phyloP scores from a whole-genome alignment of 176 grass and related monocot genomes.

The Lolium multiflorum region DNA sequence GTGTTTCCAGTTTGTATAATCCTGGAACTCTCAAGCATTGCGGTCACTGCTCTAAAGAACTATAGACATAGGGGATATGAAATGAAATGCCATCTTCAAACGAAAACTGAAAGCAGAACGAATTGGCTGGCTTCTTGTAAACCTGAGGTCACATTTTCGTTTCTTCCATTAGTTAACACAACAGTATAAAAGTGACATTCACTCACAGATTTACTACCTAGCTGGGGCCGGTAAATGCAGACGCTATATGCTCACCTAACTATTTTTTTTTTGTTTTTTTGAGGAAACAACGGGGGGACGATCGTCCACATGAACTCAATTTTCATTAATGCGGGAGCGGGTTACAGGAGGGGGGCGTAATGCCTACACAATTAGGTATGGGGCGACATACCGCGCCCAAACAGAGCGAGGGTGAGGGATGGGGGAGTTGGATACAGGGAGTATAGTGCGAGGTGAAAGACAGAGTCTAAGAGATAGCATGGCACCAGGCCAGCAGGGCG shows the following conservation, averaged over 20 bases:
- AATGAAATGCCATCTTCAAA: not conserved
- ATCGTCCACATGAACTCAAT: no score
- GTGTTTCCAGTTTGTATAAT: not conserved
- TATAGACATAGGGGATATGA: not conserved
- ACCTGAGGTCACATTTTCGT: not conserved
- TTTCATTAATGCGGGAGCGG: no score
- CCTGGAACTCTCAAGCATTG: not conserved
- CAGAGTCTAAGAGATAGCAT: no score
- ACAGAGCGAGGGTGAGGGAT: no score
- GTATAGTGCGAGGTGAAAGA: no score
- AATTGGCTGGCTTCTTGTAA: not conserved
- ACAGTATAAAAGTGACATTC: not conserved
- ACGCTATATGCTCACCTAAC: slow-evolving; percentile 37
- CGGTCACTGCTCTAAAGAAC: not conserved
- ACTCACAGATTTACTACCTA: not conserved
- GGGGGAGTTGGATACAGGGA: no score
- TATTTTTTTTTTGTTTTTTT: not conserved
- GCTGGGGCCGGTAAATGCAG: slow-evolving; percentile 23
- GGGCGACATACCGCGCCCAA: no score
- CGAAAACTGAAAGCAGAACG: not conserved
- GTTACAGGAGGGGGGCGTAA: no score
- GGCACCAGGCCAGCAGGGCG: no score
- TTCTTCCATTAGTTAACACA: not conserved
- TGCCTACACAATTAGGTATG: no score
- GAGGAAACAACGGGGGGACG: no score